phyloP scores from a whole-genome alignment of 176 grass and related monocot species.

The barley (Hordeum vulgare) region DNA sequence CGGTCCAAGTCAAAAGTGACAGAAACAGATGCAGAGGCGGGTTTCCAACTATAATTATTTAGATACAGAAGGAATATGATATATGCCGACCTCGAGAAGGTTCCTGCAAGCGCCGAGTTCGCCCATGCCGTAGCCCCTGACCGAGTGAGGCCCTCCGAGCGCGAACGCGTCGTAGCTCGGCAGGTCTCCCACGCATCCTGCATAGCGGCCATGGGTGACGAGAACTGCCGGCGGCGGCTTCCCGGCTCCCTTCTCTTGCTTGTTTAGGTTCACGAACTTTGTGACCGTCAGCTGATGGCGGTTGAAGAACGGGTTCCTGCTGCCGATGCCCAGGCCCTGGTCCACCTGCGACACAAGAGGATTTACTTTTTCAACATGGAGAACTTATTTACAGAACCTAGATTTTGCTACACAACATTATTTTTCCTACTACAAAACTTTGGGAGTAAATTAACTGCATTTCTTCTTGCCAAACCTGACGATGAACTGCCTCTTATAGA shows the following conservation, averaged over 20 bases:
- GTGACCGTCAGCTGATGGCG: slow-evolving; percentile 83
- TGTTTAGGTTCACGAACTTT: slow-evolving; percentile 84
- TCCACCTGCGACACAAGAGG: slow-evolving; percentile 56
- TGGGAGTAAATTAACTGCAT: background rate
- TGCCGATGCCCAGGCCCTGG: slow-evolving; percentile 93
- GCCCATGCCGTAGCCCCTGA: slow-evolving; percentile 82
- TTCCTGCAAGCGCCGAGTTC: slow-evolving; percentile 88
- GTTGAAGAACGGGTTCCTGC: slow-evolving; percentile 91
- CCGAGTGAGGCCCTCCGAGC: slow-evolving; percentile 90
- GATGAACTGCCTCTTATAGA: background rate
- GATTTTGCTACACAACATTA: too few species aligned
- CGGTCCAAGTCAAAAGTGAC: background rate
- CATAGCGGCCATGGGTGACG: slow-evolving; percentile 87
- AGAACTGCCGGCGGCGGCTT: slow-evolving; percentile 69
- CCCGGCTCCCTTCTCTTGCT: slow-evolving; percentile 63
- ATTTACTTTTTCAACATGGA: background rate
- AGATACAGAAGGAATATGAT: too few species aligned
- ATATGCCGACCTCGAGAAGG: slow-evolving; percentile 76
- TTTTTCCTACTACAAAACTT: too few species aligned
- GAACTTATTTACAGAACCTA: background rate
- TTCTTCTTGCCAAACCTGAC: background rate
- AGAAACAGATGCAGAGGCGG: background rate
- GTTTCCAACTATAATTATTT: too few species aligned
- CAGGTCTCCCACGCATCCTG: slow-evolving; percentile 83
- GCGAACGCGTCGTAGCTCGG: slow-evolving; percentile 90